These are phyloP conservation scores for Tulasnella sp. DNA, from an alignment of 768 basidiomycete species.

Conservation along the genomic window DNA sequence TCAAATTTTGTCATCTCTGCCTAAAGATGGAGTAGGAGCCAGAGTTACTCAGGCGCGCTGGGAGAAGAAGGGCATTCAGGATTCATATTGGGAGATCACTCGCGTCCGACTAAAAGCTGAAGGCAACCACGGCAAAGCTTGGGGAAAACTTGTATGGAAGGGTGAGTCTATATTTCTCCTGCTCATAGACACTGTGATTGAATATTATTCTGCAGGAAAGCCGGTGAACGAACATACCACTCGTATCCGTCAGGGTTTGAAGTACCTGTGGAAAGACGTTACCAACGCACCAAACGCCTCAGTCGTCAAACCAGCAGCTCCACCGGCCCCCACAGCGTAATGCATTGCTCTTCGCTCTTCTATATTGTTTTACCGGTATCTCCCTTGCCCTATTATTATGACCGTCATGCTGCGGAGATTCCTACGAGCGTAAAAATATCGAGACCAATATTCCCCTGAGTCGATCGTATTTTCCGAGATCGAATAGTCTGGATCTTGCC, in stretches of 20 bases:
- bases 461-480: background rate
- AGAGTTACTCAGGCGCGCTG: constrained; percentile 71
- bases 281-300: background rate
- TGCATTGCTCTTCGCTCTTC: background rate
- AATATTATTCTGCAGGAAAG: constrained; percentile 47
- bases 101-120: constrained; percentile 65
- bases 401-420: background rate
- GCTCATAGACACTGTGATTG: background rate
- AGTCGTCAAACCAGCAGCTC: background rate
- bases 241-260: constrained; percentile 65
- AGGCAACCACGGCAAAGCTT: constrained; percentile 74
- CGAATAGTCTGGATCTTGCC: background rate
- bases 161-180: constrained; percentile 47
- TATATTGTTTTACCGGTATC: background rate
- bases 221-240: constrained; percentile 58
- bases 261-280: constrained; percentile 55
- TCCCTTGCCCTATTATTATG: background rate
- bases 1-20: constrained; percentile 65
- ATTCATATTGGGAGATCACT: constrained; percentile 74
- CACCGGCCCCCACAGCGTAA: background rate
- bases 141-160: constrained; percentile 77
- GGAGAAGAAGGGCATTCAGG: constrained; percentile 60
- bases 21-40: constrained; percentile 63
- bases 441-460: background rate
- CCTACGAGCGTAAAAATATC: background rate